These are phyloP conservation scores for Grosmannia clavigera DNA, from an alignment of 2,329 filamentous ascomycete genomes.

Conservation along the genomic window DNA sequence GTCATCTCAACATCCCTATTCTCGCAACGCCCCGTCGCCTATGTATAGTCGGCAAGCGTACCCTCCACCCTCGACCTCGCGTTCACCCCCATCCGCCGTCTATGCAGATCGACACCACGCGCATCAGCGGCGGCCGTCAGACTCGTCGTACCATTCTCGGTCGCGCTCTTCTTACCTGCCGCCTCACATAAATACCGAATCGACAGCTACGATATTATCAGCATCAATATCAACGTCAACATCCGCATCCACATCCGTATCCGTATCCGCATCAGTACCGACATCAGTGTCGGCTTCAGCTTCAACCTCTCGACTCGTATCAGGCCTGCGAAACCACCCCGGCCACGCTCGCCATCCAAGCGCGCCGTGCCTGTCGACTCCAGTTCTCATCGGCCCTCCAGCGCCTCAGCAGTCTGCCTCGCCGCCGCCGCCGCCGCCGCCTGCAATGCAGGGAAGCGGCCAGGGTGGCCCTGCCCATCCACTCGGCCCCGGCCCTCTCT, in stretches of 20 bases:
- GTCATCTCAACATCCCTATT: constrained; percentile 14
- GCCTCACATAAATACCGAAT: constrained; percentile 8
- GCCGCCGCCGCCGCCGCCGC: constrained; percentile 2
- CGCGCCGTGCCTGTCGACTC: constrained; percentile 30
- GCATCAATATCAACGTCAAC: background rate
- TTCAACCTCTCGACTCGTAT: constrained; percentile 14
- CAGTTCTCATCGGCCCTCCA: constrained; percentile 23
- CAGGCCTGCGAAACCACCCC: constrained; percentile 1
- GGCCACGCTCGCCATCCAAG: constrained; percentile 30
- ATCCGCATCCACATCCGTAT: too few species aligned
- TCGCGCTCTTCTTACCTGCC: constrained; percentile 20
- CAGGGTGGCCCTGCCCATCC: constrained; percentile 1
- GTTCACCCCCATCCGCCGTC: constrained; percentile 13
- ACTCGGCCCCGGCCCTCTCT: background rate
- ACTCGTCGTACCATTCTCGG: constrained; percentile 29
- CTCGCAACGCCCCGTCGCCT: constrained; percentile 21
- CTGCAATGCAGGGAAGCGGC: constrained; percentile 8
- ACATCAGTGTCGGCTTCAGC: background rate
- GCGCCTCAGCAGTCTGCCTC: constrained; percentile 28
- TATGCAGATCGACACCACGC: constrained; percentile 17
- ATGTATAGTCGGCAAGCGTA: constrained; percentile 20
- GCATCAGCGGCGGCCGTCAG: constrained; percentile 27
- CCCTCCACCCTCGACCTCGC: constrained; percentile 12
- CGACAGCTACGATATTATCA: background rate
- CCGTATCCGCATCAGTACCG: background rate